Evolutionary conservation across 2,329 filamentous ascomycete genomes (phyloP).

Genomic region (Epicoccum sorghinum): DNA sequence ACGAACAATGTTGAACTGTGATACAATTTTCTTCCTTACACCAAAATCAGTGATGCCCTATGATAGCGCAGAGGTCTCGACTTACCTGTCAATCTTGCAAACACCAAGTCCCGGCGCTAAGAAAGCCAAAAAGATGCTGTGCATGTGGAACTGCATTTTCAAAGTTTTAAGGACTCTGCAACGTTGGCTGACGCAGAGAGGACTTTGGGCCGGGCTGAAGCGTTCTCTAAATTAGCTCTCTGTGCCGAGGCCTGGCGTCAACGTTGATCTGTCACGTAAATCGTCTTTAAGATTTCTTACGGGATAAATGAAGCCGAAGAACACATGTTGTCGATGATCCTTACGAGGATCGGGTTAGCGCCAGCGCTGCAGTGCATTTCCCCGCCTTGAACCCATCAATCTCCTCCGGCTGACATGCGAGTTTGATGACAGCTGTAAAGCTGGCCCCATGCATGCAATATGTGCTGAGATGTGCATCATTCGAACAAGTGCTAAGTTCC

Average conservation of each 20-base stretch:
- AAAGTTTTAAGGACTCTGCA: too few relatives aligned
- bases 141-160: background rate
- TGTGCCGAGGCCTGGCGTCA: background rate
- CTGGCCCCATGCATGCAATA: too few relatives aligned
- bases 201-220: background rate
- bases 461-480: too few relatives aligned
- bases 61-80: background rate
- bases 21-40: constrained; percentile 21
- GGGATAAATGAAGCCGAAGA: constrained; percentile 24
- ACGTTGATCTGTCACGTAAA: background rate
- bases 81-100: constrained; percentile 25
- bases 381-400: background rate
- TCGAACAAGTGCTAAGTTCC: background rate
- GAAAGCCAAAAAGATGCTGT: background rate
- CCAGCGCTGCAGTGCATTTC: background rate
- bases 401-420: constrained; percentile 6
- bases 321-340: background rate
- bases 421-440: background rate
- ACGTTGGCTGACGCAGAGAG: background rate
- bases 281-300: constrained; percentile 4
- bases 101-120: background rate
- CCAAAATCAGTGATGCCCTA: background rate
- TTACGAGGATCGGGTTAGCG: background rate
- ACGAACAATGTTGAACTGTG: constrained; percentile 29
- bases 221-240: background rate